phyloP scores from a whole-genome alignment of 805 yeast genomes.

The Suhomyces prunicola region DNA sequence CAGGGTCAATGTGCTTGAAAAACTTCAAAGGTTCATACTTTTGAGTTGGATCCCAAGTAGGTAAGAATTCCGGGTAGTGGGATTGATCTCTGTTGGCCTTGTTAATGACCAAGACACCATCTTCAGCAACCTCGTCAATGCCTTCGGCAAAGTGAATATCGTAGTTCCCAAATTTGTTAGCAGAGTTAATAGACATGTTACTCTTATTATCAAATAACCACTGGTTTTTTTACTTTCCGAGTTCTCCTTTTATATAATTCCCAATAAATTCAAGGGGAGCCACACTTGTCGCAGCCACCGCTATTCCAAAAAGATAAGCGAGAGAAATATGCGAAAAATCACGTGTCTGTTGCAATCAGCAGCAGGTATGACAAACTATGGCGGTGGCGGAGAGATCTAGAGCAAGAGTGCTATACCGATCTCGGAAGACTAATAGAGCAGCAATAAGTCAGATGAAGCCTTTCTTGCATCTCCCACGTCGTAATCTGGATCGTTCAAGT shows the following conservation, averaged over 20 bases:
- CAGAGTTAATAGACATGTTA: background rate
- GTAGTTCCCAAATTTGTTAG: slow-evolving; percentile 28
- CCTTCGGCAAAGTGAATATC: slow-evolving; percentile 52
- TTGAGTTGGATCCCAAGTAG: slow-evolving; percentile 65
- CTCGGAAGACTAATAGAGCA: background rate
- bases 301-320: background rate
- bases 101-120: slow-evolving; percentile 49
- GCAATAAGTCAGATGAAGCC: slow-evolving; percentile 19
- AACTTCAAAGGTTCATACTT: slow-evolving; percentile 50
- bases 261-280: background rate
- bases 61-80: slow-evolving; percentile 55
- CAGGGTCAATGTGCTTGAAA: slow-evolving; percentile 62
- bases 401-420: background rate
- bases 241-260: background rate
- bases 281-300: background rate
- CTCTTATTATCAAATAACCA: background rate
- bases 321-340: background rate
- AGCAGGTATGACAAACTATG: background rate
- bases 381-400: background rate
- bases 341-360: background rate
- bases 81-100: slow-evolving; percentile 32
- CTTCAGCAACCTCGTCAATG: slow-evolving; percentile 45
- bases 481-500: slow-evolving; percentile 35
- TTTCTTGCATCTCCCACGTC: slow-evolving; percentile 29
- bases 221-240: background rate